A percentile compares a stretch with the other conserved stretches of the same genome.
Conservation (phyloP, 805 yeast species). For the Cyberlindnera mrakii region DNA sequence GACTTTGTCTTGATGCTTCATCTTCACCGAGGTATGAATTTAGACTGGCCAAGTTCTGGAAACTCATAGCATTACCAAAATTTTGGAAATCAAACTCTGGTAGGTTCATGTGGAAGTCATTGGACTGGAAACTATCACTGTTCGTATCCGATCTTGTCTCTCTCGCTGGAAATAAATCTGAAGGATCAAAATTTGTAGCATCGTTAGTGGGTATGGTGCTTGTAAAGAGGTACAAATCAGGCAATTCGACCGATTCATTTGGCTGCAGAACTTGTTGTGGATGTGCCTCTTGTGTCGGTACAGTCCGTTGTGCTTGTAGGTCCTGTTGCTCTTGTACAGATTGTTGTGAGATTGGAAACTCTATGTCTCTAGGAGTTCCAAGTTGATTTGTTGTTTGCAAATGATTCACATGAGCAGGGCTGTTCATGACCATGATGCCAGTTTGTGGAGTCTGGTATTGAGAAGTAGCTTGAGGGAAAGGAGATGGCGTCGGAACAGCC, state of each 20-base stretch:
- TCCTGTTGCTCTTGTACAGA: conserved; percentile 1
- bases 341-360: conserved; percentile 1
- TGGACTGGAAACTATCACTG: conserved; percentile 13
- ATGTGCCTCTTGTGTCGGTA: neutral
- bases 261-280: conserved; percentile 1
- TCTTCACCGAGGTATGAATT: conserved; percentile 13
- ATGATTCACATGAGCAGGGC: neutral
- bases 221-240: conserved; percentile 24
- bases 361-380: neutral
- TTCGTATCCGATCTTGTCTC: conserved; percentile 13
- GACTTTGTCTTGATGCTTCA: neutral
- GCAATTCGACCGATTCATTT: conserved; percentile 16
- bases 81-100: conserved; percentile 23
- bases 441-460: no score
- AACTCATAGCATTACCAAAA: conserved; percentile 16
- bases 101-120: conserved; percentile 19
- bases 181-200: conserved; percentile 19
- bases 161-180: conserved; percentile 20
- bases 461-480: conserved; percentile 1
- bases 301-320: neutral
- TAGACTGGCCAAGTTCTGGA: conserved; percentile 21
- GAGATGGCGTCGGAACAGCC: conserved; percentile 3
- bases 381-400: neutral
- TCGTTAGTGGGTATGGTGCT: conserved; percentile 17
- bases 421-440: neutral